These are phyloP conservation scores for Spatholobus suberectus DNA, from an alignment of 306 rosid genomes.

Conservation along the genomic window DNA sequence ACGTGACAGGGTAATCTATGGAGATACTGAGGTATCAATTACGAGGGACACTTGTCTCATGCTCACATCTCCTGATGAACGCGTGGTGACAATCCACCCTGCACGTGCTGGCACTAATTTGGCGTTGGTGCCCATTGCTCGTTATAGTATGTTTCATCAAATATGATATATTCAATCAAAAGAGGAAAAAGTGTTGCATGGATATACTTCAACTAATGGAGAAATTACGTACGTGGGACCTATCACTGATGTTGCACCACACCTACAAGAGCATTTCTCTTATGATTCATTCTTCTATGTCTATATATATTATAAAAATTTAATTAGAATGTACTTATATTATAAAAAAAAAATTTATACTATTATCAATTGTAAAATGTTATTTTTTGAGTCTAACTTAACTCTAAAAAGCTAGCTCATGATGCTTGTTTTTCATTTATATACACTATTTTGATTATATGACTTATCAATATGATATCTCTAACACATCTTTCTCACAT, in stretches of 20 bases:
- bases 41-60: slow-evolving; percentile 47
- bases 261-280: background rate
- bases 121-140: background rate
- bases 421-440: too few relatives aligned
- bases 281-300: background rate
- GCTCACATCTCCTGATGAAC: background rate
- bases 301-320: background rate
- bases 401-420: too few relatives aligned
- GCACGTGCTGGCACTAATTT: slow-evolving; percentile 3
- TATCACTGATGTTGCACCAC: background rate
- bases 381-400: too few relatives aligned
- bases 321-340: too few relatives aligned
- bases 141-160: slow-evolving; percentile 25
- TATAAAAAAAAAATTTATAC: too few relatives aligned
- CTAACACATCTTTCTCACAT: too few relatives aligned
- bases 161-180: background rate
- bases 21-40: slow-evolving; percentile 39
- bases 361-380: too few relatives aligned
- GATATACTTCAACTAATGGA: background rate
- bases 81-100: slow-evolving; percentile 18
- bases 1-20: slow-evolving; percentile 46
- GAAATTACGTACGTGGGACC: slow-evolving; percentile 18
- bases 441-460: too few relatives aligned
- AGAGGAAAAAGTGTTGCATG: background rate
- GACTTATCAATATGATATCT: too few relatives aligned